Evolutionary conservation across 148 eudicot species (phyloP), one percentile per base, ranked within the genome.

Genomic region (Dianthus caryophyllus): DNA sequence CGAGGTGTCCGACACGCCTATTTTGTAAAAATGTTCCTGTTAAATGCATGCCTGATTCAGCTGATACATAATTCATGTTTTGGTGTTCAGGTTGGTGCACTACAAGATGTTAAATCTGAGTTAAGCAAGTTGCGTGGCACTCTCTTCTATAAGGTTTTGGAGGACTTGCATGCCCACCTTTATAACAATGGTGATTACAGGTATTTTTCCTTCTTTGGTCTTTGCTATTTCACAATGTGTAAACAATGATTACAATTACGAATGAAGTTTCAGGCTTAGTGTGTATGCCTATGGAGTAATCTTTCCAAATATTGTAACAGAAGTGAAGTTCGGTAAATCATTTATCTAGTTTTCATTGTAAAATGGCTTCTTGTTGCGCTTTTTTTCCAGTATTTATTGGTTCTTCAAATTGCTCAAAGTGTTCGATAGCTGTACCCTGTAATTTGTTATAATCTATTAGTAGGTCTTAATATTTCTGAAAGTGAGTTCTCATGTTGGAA

Each of bases 91-190:
- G 97, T 95, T 82, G 99, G 97, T 43, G 99, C 97, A 69, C 97
- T 95, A 67, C 99, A 88, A 86, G 99, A 95, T 84, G 88, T 95
- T 64, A 82, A 85, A 71, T 88, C 97, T 26, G 99, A 95, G 76
- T 72, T 95, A 74, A 86, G 83, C 67, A 95, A 95, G 82, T 77
- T 90, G 80, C 80, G 96, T 73, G 96, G 97, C 64, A 78, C 75
- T 48, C 82, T 95, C 36, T 95, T 95, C 77, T 87, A 86, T 70
- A 95, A 95, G 81, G 86, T 87, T 73, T 79, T 95, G 83, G 99
- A 95, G 74, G 99, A 88, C 79, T 80, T 95, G 80, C 99, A 95
- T 75, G 90, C 83, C 55, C 99, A 95, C 83, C 96, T 95, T 64
- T 95, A 88, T 76, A 90, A 95, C 70, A 90, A 81, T 80, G 99